These are phyloP conservation scores for Cryphonectria naterciae DNA, from an alignment of 2,329 filamentous ascomycete species.

Conservation along the genomic window DNA sequence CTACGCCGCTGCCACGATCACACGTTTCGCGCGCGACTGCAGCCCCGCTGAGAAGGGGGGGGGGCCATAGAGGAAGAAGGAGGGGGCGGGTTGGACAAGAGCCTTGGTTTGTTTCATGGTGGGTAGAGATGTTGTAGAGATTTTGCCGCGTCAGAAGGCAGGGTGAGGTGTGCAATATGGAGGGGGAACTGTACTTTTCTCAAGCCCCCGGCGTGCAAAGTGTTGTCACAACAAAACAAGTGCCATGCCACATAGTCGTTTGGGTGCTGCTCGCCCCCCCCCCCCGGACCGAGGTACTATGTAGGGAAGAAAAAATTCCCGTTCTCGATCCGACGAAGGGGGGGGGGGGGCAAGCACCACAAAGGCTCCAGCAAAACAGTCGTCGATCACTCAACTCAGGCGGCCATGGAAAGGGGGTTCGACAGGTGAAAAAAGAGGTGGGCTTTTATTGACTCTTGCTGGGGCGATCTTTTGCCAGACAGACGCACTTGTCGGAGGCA, in stretches of 20 bases:
- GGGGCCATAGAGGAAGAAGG: background rate
- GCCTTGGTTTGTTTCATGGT: conserved; percentile 5
- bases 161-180: background rate
- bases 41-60: background rate
- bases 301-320: background rate
- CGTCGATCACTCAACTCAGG: background rate
- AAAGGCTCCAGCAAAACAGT: background rate
- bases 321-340: background rate
- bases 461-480: background rate
- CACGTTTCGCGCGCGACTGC: conserved; percentile 7
- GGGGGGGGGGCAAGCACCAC: background rate
- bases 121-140: background rate
- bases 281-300: too few species aligned
- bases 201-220: background rate
- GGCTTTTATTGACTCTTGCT: background rate
- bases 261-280: background rate
- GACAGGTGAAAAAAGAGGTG: background rate
- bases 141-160: background rate
- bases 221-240: background rate
- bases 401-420: background rate
- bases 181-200: too few species aligned
- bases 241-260: background rate
- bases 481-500: background rate
- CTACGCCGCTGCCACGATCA: background rate
- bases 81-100: background rate